Conservation (phyloP, 192 early-diverging fungal species). For the Linnemannia hyalina region DNA sequence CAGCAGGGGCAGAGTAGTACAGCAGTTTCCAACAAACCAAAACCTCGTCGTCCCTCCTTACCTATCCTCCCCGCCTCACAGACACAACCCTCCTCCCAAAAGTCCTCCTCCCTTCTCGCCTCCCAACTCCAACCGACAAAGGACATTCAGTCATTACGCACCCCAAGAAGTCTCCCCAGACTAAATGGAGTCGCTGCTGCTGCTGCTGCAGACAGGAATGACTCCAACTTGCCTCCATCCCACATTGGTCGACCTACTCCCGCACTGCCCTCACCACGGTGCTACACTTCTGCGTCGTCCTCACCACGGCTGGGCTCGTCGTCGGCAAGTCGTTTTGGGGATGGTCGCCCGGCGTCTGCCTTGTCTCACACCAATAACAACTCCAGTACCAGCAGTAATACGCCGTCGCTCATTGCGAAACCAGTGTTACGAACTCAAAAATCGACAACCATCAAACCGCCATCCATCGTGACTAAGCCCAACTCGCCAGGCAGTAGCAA, state of each 20-base stretch:
- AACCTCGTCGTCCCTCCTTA: constrained; percentile 39
- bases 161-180: not conserved
- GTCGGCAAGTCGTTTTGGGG: constrained; percentile 20
- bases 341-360: not conserved
- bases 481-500: not conserved
- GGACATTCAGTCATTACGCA: not conserved
- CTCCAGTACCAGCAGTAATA: not conserved
- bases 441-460: constrained; percentile 35
- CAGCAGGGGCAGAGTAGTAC: not conserved
- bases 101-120: not conserved
- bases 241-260: constrained; percentile 26
- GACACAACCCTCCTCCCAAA: not conserved
- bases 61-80: constrained; percentile 18
- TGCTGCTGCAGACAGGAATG: not conserved
- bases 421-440: constrained; percentile 23
- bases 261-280: not conserved
- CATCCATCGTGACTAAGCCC: constrained; percentile 45
- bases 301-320: constrained; percentile 21
- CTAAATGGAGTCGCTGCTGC: not conserved
- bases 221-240: not conserved
- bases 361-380: not conserved
- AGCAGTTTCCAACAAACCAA: not conserved
- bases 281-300: constrained; percentile 5
- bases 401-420: constrained; percentile 15
- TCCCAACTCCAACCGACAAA: not conserved